Evolutionary conservation across 148 eudicot species (phyloP).

Genomic region (Vaccinium corymbosum): DNA sequence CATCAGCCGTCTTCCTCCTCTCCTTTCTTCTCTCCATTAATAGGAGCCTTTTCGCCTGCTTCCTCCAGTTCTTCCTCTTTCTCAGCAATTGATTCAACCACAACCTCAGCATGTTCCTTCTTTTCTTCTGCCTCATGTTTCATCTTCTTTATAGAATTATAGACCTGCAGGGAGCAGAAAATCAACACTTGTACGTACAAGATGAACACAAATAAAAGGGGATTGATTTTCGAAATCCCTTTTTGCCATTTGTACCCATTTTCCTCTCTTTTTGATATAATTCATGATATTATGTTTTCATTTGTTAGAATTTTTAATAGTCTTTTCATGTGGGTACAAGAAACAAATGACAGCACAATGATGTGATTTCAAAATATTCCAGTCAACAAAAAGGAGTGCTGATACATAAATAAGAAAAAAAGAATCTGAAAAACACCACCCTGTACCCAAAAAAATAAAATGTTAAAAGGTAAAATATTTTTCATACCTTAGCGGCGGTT

Average conservation of each 20-base stretch:
- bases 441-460: background rate
- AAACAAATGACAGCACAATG: background rate
- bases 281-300: background rate
- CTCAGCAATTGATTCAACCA: conserved; percentile 29
- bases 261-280: background rate
- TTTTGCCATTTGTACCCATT: background rate
- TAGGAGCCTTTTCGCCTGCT: conserved; percentile 26
- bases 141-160: conserved; percentile 49
- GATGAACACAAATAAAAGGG: background rate
- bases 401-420: background rate
- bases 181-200: background rate
- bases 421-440: background rate
- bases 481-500: conserved; percentile 76
- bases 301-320: background rate
- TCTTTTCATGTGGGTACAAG: background rate
- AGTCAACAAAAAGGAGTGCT: background rate
- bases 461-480: background rate
- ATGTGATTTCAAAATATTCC: background rate
- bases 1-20: conserved; percentile 37
- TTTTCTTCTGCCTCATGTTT: too few species aligned
- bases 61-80: conserved; percentile 28
- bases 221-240: background rate
- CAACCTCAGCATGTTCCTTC: conserved; percentile 43
- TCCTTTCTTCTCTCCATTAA: conserved; percentile 30
- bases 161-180: conserved; percentile 44